A percentile compares a stretch with the other conserved stretches of the same genome.
Evolutionary conservation across 768 basidiomycete species (phyloP).

Genomic region (Boletellus ananiceps): DNA sequence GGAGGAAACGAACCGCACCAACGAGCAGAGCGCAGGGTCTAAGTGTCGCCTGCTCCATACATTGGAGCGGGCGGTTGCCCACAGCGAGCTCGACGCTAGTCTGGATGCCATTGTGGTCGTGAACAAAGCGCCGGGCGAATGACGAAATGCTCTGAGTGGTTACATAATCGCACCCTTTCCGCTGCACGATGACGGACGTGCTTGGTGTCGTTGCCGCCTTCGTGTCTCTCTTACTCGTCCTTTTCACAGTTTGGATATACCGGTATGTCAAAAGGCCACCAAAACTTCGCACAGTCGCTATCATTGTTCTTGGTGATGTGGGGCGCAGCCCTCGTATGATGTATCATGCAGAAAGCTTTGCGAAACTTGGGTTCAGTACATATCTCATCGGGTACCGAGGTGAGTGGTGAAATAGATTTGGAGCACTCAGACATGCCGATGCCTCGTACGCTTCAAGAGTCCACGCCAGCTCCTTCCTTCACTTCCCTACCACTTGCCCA

Average conservation of each 20-base stretch:
- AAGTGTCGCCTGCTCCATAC: slow-evolving; percentile 4
- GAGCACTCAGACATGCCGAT: not conserved
- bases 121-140: not conserved
- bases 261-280: slow-evolving; percentile 21
- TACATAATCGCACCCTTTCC: slow-evolving; percentile 17
- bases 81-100: slow-evolving; percentile 15
- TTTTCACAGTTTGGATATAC: slow-evolving; percentile 11
- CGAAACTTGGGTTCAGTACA: slow-evolving; percentile 70
- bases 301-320: slow-evolving; percentile 93
- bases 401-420: slow-evolving; percentile 30
- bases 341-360: slow-evolving; percentile 95
- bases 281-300: slow-evolving; percentile 65
- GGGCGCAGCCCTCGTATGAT: slow-evolving; percentile 97
- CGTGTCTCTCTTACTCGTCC: slow-evolving; percentile 12
- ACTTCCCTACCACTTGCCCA: slow-evolving; percentile 59
- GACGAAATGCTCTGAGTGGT: slow-evolving; percentile 3
- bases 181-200: slow-evolving; percentile 3
- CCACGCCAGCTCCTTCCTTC: slow-evolving; percentile 71
- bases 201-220: slow-evolving; percentile 5
- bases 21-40: slow-evolving; percentile 15
- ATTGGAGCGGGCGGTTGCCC: slow-evolving; percentile 1
- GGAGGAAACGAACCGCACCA: slow-evolving; percentile 23
- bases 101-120: slow-evolving; percentile 20
- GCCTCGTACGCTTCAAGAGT: slow-evolving; percentile 43
- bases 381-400: slow-evolving; percentile 85